Evolutionary conservation across 2,329 filamentous ascomycete species (phyloP), one percentile per base, ranked within the genome.

Genomic region (Cephalotrichum gorgonifer): DNA sequence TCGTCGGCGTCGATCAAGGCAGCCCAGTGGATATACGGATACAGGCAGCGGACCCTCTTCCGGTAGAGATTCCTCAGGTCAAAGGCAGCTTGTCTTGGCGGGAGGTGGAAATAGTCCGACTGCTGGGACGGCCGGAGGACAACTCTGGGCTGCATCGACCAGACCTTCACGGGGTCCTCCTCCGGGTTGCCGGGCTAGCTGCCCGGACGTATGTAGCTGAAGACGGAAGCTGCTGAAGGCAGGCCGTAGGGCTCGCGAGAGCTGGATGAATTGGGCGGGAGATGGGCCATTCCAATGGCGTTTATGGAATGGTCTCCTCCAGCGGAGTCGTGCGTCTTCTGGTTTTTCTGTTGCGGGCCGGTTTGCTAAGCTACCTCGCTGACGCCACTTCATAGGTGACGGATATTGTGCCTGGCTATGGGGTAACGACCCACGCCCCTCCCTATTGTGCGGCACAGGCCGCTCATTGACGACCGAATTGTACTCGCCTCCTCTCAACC

Each of bases 11-110:
- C 30, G 22, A 50, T 43, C 27, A 56, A 56, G 5, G 53, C 50
- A 5, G 54, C 52, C 26, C 49, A 26, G 35, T 56, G 54, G 6
- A 56, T 11, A 12, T 54, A 54, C 11, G 54, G 54, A 44, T 56
- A 56, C 14, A 55, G 35, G 25, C 50, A 52, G 41, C 55, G 52
- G 5, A 54, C 49, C 43, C 47, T 50, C 7, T 47, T 49, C 50
- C 51, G 52, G 44, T 54, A 56, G 11, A 49, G 27, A 3, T 51
- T 43, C 12, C 55, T 48, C 2, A 56, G 48, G 12, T 50, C 26
- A 41, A 55, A 52, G 2, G 54, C 54, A 17, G 49, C 51, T 15
- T 39, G 15, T 22, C 54, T 39, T 1, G 49, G 46, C 6, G 54
- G 54, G 6, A 55, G 17, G 11, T 41, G 38, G 38, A 22, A 41